phyloP scores from a whole-genome alignment of 2,329 filamentous ascomycete genomes.

The Cercospora sesami region DNA sequence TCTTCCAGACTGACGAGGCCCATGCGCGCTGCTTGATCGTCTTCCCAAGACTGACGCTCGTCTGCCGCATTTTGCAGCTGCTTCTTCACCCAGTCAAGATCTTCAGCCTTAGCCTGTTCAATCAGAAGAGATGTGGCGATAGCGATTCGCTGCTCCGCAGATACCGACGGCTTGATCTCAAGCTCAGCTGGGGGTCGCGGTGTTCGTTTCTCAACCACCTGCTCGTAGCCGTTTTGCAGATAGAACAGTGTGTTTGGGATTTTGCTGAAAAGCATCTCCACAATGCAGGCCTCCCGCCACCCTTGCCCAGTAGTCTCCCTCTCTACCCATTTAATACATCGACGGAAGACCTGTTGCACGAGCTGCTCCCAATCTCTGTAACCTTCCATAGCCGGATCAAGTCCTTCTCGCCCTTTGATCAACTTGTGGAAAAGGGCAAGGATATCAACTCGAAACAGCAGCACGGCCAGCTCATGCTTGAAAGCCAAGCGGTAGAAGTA shows the following conservation, averaged over 20 bases:
- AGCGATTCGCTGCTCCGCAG: slow-evolving; percentile 65
- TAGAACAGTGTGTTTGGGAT: slow-evolving; percentile 79
- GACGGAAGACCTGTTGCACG: slow-evolving; percentile 77
- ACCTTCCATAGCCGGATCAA: slow-evolving; percentile 64
- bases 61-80: slow-evolving; percentile 66
- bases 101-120: slow-evolving; percentile 73
- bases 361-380: slow-evolving; percentile 92
- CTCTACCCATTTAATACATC: slow-evolving; percentile 74
- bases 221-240: slow-evolving; percentile 86
- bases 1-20: slow-evolving; percentile 32
- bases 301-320: slow-evolving; percentile 55
- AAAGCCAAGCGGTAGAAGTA: slow-evolving; percentile 94
- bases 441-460: slow-evolving; percentile 89
- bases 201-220: slow-evolving; percentile 66
- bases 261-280: slow-evolving; percentile 95
- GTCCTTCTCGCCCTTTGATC: slow-evolving; percentile 80
- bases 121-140: slow-evolving; percentile 78
- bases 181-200: slow-evolving; percentile 75
- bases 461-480: slow-evolving; percentile 86
- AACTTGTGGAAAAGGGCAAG: slow-evolving; percentile 84
- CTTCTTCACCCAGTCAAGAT: slow-evolving; percentile 79
- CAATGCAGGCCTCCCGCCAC: slow-evolving; percentile 72
- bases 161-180: slow-evolving; percentile 72
- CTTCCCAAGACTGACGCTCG: slow-evolving; percentile 76
- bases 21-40: slow-evolving; percentile 62